Conservation (phyloP, 1,284 basidiomycete genomes). For the Jaminaea rosea region DNA sequence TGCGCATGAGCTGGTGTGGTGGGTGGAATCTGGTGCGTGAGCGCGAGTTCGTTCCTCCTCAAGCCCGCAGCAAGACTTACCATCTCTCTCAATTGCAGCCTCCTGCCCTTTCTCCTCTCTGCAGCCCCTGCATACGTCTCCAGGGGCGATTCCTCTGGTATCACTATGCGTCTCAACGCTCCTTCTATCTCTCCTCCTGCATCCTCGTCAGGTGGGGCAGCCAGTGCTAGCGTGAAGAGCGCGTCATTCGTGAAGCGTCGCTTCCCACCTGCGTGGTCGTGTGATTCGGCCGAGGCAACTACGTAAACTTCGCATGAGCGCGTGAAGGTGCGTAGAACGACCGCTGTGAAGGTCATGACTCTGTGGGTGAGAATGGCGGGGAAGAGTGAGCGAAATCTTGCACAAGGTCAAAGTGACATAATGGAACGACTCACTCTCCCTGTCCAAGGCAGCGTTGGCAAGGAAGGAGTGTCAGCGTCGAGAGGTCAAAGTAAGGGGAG, state of each 20-base stretch:
- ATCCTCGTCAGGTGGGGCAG: too few species aligned
- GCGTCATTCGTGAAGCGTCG: constrained; percentile 30
- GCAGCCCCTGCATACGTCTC: background rate
- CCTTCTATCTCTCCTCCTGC: background rate
- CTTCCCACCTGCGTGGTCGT: constrained; percentile 10
- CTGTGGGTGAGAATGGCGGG: background rate
- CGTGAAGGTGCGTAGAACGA: constrained; percentile 23
- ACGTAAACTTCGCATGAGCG: constrained; percentile 32
- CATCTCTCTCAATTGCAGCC: background rate
- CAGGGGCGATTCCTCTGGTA: background rate
- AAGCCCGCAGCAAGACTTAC: too few species aligned
- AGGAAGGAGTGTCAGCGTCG: too few species aligned
- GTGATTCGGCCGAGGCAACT: constrained; percentile 23
- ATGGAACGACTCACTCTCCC: background rate
- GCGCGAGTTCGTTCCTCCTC: too few species aligned
- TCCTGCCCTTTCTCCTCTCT: background rate
- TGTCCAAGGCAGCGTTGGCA: too few species aligned
- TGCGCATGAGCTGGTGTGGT: background rate
- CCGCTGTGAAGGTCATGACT: constrained; percentile 21
- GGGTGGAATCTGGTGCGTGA: too few species aligned
- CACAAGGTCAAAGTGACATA: background rate
- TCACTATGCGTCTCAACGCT: background rate
- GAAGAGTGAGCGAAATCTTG: background rate
- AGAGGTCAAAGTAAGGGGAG: background rate
- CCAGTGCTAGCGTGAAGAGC: constrained; percentile 26